phyloP scores from a whole-genome alignment of 2,329 filamentous ascomycete species.

The Colletotrichum godetiae region DNA sequence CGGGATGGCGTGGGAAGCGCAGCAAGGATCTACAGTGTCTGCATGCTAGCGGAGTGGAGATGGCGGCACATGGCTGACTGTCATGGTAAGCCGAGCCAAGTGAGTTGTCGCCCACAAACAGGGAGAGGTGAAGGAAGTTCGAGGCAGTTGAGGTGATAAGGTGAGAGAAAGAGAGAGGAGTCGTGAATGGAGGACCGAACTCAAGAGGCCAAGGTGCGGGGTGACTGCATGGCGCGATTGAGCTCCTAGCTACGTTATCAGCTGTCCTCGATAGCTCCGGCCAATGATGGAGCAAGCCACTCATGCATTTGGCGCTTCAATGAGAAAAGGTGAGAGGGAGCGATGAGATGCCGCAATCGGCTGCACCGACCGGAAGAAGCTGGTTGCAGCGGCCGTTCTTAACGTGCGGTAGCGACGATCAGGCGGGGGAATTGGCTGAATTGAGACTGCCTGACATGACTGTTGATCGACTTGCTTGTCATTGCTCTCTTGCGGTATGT shows the following conservation, averaged over 20 bases:
- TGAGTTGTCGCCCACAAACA: not conserved
- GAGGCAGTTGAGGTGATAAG: not conserved
- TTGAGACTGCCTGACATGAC: not conserved
- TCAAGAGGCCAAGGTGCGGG: slow-evolving; percentile 9
- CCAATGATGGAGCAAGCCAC: slow-evolving; percentile 6
- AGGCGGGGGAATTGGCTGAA: not conserved
- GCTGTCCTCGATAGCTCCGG: not conserved
- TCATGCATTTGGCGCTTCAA: not conserved
- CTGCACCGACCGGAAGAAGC: slow-evolving; percentile 11
- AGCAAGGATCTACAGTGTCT: slow-evolving; percentile 21
- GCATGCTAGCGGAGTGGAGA: slow-evolving; percentile 7
- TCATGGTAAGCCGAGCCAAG: not conserved
- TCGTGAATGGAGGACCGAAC: not conserved
- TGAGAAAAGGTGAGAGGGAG: not conserved
- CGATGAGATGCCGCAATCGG: slow-evolving; percentile 20
- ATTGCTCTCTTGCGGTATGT: not conserved
- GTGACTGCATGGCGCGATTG: not conserved
- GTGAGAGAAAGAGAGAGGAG: not conserved
- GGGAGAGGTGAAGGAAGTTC: not conserved
- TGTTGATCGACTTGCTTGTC: not conserved
- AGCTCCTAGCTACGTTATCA: slow-evolving; percentile 11
- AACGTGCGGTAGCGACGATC: slow-evolving; percentile 21
- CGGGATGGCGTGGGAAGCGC: not conserved
- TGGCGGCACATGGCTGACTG: slow-evolving; percentile 14
- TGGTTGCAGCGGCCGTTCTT: slow-evolving; percentile 14